Conservation (phyloP, 257 asterid genomes). For the Cynanchum wilfordii region DNA sequence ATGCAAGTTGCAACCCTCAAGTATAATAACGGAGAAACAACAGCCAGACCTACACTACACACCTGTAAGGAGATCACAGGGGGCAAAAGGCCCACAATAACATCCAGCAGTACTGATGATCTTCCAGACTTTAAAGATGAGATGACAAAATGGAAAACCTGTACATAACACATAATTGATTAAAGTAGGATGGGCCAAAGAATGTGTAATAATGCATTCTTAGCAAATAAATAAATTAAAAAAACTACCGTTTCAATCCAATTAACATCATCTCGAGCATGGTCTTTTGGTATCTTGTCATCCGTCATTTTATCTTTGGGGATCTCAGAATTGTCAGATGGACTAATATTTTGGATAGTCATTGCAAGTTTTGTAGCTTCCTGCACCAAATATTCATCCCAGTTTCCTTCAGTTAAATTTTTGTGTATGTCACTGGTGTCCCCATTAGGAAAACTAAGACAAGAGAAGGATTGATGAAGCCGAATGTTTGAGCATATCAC, state of each 20-base stretch:
- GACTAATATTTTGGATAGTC: slow-evolving; percentile 59
- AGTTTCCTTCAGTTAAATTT: slow-evolving; percentile 33
- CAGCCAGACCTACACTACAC: slow-evolving; percentile 22
- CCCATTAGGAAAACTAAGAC: slow-evolving; percentile 33
- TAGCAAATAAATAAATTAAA: slow-evolving; percentile 10
- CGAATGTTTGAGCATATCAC: slow-evolving; percentile 90
- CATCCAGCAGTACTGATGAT: slow-evolving; percentile 83
- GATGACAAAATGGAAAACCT: slow-evolving; percentile 89
- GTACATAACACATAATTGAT: slow-evolving; percentile 27
- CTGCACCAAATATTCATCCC: slow-evolving; percentile 62
- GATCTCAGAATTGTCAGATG: slow-evolving; percentile 48
- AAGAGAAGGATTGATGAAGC: slow-evolving; percentile 47
- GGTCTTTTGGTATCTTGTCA: slow-evolving; percentile 46
- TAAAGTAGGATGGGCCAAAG: neutral
- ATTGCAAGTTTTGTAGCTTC: slow-evolving; percentile 68
- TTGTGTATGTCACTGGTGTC: slow-evolving; percentile 26
- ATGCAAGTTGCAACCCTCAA: neutral
- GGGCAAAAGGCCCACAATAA: slow-evolving; percentile 78
- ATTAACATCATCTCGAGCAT: slow-evolving; percentile 72
- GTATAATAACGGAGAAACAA: slow-evolving; percentile 2
- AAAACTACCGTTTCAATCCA: slow-evolving; percentile 98
- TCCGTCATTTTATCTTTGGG: slow-evolving; percentile 35
- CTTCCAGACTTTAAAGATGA: slow-evolving; percentile 96
- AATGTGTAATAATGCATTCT: slow-evolving; percentile 11
- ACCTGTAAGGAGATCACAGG: slow-evolving; percentile 95